A percentile compares a stretch with the other conserved stretches of the same genome.
Evolutionary conservation across 2,329 filamentous ascomycete species (phyloP).

Genomic region (Stachybotrys chlorohalonatus): DNA sequence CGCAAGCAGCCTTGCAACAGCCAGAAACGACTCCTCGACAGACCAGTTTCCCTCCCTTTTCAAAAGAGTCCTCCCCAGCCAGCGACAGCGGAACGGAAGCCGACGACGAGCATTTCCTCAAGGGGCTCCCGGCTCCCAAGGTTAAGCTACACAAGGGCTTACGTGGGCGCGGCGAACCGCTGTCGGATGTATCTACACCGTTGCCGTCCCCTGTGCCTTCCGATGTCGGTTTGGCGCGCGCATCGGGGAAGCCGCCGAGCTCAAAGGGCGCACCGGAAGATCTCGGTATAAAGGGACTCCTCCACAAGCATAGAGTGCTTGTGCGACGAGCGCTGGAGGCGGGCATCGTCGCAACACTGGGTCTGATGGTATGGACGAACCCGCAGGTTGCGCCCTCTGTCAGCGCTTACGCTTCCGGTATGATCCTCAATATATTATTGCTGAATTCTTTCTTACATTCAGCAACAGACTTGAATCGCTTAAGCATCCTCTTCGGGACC

Average conservation of each 20-base stretch:
- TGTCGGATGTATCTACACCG: constrained; percentile 48
- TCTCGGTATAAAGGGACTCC: constrained; percentile 11
- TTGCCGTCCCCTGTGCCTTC: constrained; percentile 37
- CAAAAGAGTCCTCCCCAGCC: constrained; percentile 48
- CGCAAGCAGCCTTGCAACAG: constrained; percentile 6
- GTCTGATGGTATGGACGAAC: constrained; percentile 38
- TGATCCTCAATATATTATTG: not conserved
- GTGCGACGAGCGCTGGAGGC: constrained; percentile 44
- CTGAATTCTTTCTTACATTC: not conserved
- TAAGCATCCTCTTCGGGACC: constrained; percentile 23
- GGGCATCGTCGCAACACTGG: constrained; percentile 39
- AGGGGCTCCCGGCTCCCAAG: constrained; percentile 74
- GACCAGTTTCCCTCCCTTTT: constrained; percentile 19
- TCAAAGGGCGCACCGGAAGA: constrained; percentile 8
- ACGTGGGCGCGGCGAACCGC: constrained; percentile 46
- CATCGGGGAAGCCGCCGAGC: constrained; percentile 9
- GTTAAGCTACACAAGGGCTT: constrained; percentile 68
- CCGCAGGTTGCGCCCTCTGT: constrained; percentile 26
- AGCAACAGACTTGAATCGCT: constrained; percentile 32
- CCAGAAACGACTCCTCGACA: constrained; percentile 13
- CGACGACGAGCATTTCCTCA: constrained; percentile 85
- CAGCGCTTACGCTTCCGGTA: not conserved
- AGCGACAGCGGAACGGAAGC: constrained; percentile 94
- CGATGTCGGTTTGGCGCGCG: constrained; percentile 29
- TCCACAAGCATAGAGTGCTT: constrained; percentile 39